A percentile compares a stretch with the other conserved stretches of the same genome.
phyloP scores from a whole-genome alignment of 2,329 filamentous ascomycete genomes.

The Cryphonectria japonica region DNA sequence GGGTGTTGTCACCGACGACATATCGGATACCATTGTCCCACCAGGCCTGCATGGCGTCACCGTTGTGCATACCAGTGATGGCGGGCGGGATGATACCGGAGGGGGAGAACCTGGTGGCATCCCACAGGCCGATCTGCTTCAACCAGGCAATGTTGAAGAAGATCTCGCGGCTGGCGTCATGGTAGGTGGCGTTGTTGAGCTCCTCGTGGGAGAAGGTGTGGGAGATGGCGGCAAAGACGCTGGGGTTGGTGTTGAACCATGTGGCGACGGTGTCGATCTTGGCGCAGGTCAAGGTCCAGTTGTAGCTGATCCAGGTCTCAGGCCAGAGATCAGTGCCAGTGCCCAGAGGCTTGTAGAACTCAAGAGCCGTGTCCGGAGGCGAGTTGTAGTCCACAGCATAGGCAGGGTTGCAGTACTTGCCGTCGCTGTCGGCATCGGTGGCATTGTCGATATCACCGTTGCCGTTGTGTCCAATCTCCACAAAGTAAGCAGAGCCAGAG shows the following conservation, averaged over 20 bases:
- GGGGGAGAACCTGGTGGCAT: conserved; percentile 51
- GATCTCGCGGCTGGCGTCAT: conserved; percentile 60
- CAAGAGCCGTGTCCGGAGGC: conserved; percentile 49
- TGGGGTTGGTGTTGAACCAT: conserved; percentile 61
- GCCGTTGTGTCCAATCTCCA: conserved; percentile 59
- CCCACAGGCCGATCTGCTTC: conserved; percentile 53
- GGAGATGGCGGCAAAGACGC: conserved; percentile 61
- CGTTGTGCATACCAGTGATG: conserved; percentile 67
- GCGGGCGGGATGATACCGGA: conserved; percentile 64
- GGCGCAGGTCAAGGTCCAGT: conserved; percentile 54
- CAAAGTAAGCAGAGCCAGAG: conserved; percentile 53
- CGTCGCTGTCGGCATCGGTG: conserved; percentile 51
- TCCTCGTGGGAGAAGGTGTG: conserved; percentile 66
- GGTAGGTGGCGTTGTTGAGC: conserved; percentile 63
- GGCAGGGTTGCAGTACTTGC: conserved; percentile 44
- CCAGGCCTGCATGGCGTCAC: conserved; percentile 64
- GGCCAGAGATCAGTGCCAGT: conserved; percentile 56
- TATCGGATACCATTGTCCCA: conserved; percentile 61
- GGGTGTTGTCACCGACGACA: conserved; percentile 67
- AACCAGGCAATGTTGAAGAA: conserved; percentile 64
- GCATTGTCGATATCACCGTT: conserved; percentile 55
- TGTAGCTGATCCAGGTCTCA: conserved; percentile 53
- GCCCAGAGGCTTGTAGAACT: conserved; percentile 52
- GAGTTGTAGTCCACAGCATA: conserved; percentile 49
- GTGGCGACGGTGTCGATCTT: conserved; percentile 52